phyloP scores from a whole-genome alignment of 2,329 filamentous ascomycete species.

The Fonsecaea pedrosoi region DNA sequence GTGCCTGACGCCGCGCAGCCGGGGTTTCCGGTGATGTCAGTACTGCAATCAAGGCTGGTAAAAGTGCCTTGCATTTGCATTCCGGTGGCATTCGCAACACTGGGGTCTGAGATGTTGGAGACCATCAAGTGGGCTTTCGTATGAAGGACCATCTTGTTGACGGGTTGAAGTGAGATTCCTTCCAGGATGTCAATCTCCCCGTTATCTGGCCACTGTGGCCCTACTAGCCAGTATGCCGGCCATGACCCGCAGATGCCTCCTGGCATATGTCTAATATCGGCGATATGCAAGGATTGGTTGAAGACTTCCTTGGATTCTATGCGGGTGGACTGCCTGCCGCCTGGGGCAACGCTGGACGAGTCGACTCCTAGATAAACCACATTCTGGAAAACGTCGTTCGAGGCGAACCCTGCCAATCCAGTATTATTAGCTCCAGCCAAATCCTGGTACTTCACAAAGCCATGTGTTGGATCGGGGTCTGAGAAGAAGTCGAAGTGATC shows the following conservation, averaged over 20 bases:
- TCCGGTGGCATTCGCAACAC: constrained; percentile 44
- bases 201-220: constrained; percentile 48
- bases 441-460: constrained; percentile 58
- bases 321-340: constrained; percentile 52
- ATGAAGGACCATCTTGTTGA: constrained; percentile 57
- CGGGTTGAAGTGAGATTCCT: constrained; percentile 54
- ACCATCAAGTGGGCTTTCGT: constrained; percentile 54
- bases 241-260: constrained; percentile 56
- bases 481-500: constrained; percentile 58
- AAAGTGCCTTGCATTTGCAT: constrained; percentile 15
- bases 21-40: constrained; percentile 42
- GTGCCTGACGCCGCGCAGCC: constrained; percentile 50
- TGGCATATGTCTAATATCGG: constrained; percentile 57
- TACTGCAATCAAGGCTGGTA: constrained; percentile 44
- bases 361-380: constrained; percentile 56
- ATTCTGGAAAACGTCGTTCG: constrained; percentile 41
- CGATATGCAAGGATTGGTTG: constrained; percentile 54
- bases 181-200: constrained; percentile 62
- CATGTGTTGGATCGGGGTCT: constrained; percentile 55
- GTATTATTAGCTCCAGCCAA: constrained; percentile 47
- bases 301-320: constrained; percentile 53
- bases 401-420: constrained; percentile 42
- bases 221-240: constrained; percentile 57
- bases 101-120: constrained; percentile 40
- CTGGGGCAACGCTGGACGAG: constrained; percentile 43